A percentile compares a stretch with the other conserved stretches of the same genome.
Evolutionary conservation across 768 basidiomycete genomes (phyloP).

Genomic region (Termitomyces sp.): DNA sequence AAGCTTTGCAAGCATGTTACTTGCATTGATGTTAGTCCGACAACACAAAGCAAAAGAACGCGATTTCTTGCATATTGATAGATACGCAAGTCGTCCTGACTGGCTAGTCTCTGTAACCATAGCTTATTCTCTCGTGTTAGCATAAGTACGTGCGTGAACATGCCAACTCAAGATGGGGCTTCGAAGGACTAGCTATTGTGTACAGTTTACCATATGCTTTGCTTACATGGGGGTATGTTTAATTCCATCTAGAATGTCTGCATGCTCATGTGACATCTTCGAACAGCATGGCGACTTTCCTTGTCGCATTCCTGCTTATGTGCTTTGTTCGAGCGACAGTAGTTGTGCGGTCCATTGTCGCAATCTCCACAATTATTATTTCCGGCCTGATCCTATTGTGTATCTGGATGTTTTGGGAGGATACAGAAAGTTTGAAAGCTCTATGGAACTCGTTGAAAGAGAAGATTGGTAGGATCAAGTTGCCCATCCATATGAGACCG

Average conservation of each 20-base stretch:
- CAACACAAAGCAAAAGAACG: conserved; percentile 30
- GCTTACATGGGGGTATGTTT: conserved; percentile 6
- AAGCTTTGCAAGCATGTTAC: conserved; percentile 36
- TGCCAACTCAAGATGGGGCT: not conserved
- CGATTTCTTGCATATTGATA: conserved; percentile 15
- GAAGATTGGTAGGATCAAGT: not conserved
- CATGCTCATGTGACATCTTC: not conserved
- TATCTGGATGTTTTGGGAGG: conserved; percentile 1
- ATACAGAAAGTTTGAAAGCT: not conserved
- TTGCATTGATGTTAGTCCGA: conserved; percentile 38
- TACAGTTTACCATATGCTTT: conserved; percentile 7
- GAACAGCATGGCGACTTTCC: not conserved
- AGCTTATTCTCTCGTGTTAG: not conserved
- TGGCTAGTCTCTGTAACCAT: not conserved
- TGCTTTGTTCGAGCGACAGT: not conserved
- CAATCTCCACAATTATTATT: not conserved
- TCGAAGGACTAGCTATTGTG: conserved; percentile 1
- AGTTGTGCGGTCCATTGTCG: not conserved
- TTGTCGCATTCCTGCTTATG: conserved; percentile 1
- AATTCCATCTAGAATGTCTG: too few relatives aligned
- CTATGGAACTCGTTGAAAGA: not conserved
- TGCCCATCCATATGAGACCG: not conserved
- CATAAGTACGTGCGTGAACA: not conserved
- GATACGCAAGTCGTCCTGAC: not conserved
- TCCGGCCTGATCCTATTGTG: not conserved